phyloP scores from a whole-genome alignment of 2,329 filamentous ascomycete genomes.

The Colletotrichum magnum region DNA sequence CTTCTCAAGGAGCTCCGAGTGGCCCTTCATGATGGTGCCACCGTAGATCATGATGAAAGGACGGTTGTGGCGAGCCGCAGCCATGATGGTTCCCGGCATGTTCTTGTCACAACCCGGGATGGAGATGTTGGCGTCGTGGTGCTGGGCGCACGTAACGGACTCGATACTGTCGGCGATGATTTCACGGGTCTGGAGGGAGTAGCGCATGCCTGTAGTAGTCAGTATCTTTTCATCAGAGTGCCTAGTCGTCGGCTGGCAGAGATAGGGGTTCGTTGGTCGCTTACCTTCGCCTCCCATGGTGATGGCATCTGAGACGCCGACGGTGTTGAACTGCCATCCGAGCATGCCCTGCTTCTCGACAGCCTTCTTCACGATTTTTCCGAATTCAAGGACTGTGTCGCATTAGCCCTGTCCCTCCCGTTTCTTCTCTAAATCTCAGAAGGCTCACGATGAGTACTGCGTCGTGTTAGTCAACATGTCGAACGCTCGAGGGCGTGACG shows the following conservation, averaged over 20 bases:
- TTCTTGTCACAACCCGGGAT: conserved; percentile 98
- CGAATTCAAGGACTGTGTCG: conserved; percentile 82
- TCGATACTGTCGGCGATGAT: conserved; percentile 96
- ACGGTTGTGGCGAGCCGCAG: conserved; percentile 89
- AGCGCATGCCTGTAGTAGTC: conserved; percentile 81
- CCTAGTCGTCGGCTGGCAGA: neutral
- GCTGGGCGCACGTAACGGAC: conserved; percentile 91
- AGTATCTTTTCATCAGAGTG: neutral
- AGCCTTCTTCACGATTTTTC: conserved; percentile 87
- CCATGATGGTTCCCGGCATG: conserved; percentile 95
- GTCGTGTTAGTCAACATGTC: conserved; percentile 15
- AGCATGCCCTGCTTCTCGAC: conserved; percentile 89
- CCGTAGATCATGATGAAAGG: conserved; percentile 97
- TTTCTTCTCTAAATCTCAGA: neutral
- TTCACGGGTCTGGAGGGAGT: conserved; percentile 90
- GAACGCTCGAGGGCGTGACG: conserved; percentile 41
- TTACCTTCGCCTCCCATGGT: conserved; percentile 94
- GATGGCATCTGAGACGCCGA: conserved; percentile 91
- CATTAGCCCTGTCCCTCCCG: conserved; percentile 10
- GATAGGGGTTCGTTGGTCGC: neutral
- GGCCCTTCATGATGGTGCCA: conserved; percentile 90
- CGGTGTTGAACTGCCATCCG: conserved; percentile 94
- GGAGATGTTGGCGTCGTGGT: conserved; percentile 92
- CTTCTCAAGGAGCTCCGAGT: conserved; percentile 80
- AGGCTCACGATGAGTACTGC: conserved; percentile 58